Evolutionary conservation across 2,329 filamentous ascomycete species (phyloP).

Genomic region (Thermoascus crustaceus): DNA sequence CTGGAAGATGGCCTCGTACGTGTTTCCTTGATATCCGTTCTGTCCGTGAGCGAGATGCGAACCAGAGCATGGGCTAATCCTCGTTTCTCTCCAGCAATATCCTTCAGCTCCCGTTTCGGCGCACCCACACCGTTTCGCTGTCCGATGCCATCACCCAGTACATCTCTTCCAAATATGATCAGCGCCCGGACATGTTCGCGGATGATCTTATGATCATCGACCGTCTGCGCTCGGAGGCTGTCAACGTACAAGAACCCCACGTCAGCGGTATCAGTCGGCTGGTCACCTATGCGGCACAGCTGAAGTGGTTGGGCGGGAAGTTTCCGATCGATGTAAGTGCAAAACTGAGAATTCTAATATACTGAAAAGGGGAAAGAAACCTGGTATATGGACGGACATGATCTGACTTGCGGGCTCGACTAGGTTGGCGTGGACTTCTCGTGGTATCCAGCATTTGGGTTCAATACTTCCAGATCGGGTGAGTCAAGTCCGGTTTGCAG

Average conservation of each 20-base stretch:
- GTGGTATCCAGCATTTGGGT: conserved; percentile 91
- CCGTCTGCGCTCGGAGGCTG: conserved; percentile 70
- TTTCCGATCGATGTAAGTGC: conserved; percentile 79
- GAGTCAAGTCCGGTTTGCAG: conserved; percentile 13
- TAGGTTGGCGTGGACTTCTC: conserved; percentile 90
- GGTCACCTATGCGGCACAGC: conserved; percentile 83
- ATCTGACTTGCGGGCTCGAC: conserved; percentile 7
- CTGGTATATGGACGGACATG: conserved; percentile 1
- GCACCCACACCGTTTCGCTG: conserved; percentile 69
- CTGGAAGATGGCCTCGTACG: conserved; percentile 30
- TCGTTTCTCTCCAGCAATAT: conserved; percentile 30
- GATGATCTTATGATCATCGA: conserved; percentile 84
- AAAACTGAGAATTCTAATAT: background rate
- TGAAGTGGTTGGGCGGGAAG: conserved; percentile 88
- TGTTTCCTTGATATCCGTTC: background rate
- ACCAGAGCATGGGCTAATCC: no score
- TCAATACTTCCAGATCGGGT: conserved; percentile 68
- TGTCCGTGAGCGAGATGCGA: no score
- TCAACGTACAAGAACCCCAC: conserved; percentile 83
- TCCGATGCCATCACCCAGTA: conserved; percentile 83
- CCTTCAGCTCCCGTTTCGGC: conserved; percentile 78
- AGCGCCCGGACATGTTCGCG: conserved; percentile 94
- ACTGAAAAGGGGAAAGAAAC: background rate
- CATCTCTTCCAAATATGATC: conserved; percentile 97
- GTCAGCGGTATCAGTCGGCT: conserved; percentile 77